Percentiles rank a stretch among this genome's conserved stretches.
phyloP scores from a whole-genome alignment of 2,329 filamentous ascomycete genomes.

The Monilinia fructigena region DNA sequence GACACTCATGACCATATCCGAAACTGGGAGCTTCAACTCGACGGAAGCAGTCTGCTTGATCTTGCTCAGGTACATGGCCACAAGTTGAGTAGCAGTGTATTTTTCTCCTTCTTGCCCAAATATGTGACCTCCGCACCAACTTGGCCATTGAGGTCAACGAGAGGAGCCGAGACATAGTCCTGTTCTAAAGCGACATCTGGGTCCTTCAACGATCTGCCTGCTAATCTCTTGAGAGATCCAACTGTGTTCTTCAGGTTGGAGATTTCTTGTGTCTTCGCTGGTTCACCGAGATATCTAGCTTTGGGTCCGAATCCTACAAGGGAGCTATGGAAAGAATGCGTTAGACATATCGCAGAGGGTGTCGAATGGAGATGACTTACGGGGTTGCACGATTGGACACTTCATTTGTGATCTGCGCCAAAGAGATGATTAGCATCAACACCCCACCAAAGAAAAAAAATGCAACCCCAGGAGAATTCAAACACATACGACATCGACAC shows the following conservation, averaged over 20 bases:
- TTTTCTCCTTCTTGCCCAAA: slow-evolving; percentile 87
- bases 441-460: slow-evolving; percentile 22
- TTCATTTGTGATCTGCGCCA: slow-evolving; percentile 89
- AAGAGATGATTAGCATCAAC: slow-evolving; percentile 34
- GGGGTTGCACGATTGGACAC: slow-evolving; percentile 97
- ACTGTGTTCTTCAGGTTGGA: slow-evolving; percentile 99
- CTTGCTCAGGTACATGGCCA: slow-evolving; percentile 84
- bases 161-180: slow-evolving; percentile 79
- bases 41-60: slow-evolving; percentile 82
- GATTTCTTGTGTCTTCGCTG: slow-evolving; percentile 97
- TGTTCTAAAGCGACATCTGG: slow-evolving; percentile 93
- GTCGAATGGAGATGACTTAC: slow-evolving; percentile 61
- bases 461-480: background rate
- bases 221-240: slow-evolving; percentile 85
- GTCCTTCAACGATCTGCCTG: slow-evolving; percentile 81
- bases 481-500: slow-evolving; percentile 91
- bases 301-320: slow-evolving; percentile 95
- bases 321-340: slow-evolving; percentile 55
- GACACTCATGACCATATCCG: slow-evolving; percentile 89
- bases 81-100: slow-evolving; percentile 91
- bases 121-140: slow-evolving; percentile 93
- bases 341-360: background rate
- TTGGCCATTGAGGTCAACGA: slow-evolving; percentile 90
- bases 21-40: slow-evolving; percentile 88
- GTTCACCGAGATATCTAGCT: slow-evolving; percentile 88